Evolutionary conservation across 495 filamentous ascomycete species (phyloP).

Genomic region (Trichoderma orchidacearum): DNA sequence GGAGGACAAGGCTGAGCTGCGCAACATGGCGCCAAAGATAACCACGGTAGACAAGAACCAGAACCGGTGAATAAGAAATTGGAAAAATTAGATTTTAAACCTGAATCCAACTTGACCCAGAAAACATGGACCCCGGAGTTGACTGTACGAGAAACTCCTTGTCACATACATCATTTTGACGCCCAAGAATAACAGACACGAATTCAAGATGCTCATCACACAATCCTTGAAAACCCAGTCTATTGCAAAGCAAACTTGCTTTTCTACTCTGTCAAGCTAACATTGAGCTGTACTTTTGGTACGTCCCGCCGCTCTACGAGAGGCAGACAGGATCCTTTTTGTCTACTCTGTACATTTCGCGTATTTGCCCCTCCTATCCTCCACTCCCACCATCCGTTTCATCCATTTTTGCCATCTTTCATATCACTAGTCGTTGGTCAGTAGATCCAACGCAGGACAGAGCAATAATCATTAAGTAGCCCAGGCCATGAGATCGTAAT

Average conservation of each 20-base stretch:
- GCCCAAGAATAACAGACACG: too few species aligned
- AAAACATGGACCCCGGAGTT: too few species aligned
- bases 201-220: too few species aligned
- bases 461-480: neutral
- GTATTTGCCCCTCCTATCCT: neutral
- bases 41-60: neutral
- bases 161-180: too few species aligned
- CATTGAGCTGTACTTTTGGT: neutral
- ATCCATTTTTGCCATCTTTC: neutral
- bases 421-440: too few species aligned
- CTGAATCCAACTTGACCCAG: neutral
- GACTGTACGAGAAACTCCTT: too few species aligned
- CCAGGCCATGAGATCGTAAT: neutral
- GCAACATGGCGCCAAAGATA: constrained; percentile 23
- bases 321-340: neutral
- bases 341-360: neutral
- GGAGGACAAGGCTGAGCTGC: constrained; percentile 24
- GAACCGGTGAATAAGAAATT: neutral
- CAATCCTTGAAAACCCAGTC: too few species aligned
- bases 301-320: neutral
- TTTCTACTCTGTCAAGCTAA: too few species aligned
- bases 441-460: neutral
- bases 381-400: neutral
- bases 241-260: too few species aligned
- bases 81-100: neutral